phyloP scores from a whole-genome alignment of 73 alveolate genomes.

The Tetrahymena borealis region DNA sequence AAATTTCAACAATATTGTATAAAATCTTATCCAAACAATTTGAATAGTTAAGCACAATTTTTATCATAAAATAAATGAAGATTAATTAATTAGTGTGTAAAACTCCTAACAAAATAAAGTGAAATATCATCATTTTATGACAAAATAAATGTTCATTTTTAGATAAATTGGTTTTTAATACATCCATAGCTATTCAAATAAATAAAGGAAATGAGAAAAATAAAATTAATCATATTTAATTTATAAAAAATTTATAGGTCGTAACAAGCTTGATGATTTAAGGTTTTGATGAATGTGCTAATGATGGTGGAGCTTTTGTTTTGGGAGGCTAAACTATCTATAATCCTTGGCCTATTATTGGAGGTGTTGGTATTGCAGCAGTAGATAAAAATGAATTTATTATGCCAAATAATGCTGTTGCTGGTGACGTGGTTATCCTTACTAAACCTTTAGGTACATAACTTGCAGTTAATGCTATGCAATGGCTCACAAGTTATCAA shows the following conservation, averaged over 20 bases:
- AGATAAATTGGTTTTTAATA: too few species aligned
- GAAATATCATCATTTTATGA: not conserved
- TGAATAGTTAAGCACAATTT: not conserved
- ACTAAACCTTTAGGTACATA: slow-evolving; percentile 90
- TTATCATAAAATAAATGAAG: too few species aligned
- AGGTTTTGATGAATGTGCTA: slow-evolving; percentile 93
- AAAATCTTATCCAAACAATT: not conserved
- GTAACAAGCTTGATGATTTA: slow-evolving; percentile 64
- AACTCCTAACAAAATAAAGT: not conserved
- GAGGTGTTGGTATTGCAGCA: slow-evolving; percentile 89
- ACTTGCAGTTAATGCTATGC: slow-evolving; percentile 57
- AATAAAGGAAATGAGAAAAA: too few species aligned
- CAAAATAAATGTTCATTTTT: not conserved
- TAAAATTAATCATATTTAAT: too few species aligned
- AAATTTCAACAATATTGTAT: not conserved
- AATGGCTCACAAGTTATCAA: slow-evolving; percentile 51
- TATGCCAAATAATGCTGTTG: slow-evolving; percentile 53
- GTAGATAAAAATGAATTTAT: slow-evolving; percentile 59
- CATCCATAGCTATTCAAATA: too few species aligned
- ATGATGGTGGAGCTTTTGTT: slow-evolving; percentile 81
- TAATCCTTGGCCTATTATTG: slow-evolving; percentile 96
- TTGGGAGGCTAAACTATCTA: slow-evolving; percentile 95
- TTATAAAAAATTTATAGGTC: too few species aligned
- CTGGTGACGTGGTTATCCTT: slow-evolving; percentile 71
- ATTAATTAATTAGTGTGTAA: too few species aligned